Percentiles rank a stretch among this genome's conserved stretches.
Evolutionary conservation across 257 asterid species (phyloP).

Genomic region (Nicotiana attenuata): DNA sequence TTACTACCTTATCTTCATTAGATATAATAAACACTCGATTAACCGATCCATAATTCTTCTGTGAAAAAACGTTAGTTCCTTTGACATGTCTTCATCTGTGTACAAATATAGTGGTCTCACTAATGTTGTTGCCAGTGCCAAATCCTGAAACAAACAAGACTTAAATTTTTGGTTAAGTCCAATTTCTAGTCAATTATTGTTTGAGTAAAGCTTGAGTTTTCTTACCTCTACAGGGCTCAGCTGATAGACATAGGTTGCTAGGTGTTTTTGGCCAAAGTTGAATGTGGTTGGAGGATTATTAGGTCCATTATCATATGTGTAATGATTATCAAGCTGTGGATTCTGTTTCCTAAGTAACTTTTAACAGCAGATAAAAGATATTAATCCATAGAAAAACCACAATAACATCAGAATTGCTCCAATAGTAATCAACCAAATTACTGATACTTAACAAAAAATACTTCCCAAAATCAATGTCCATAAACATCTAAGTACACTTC

Average conservation of each 20-base stretch:
- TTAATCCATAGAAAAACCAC: background rate
- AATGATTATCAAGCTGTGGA: background rate
- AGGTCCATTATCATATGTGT: background rate
- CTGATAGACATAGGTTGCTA: background rate
- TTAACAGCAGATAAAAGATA: background rate
- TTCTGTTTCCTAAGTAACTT: too few relatives aligned
- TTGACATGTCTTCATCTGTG: background rate
- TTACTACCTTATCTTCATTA: background rate
- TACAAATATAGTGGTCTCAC: background rate
- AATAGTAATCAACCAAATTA: too few relatives aligned
- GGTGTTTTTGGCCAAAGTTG: background rate
- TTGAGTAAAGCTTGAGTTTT: background rate
- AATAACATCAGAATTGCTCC: too few relatives aligned
- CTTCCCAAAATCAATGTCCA: too few relatives aligned
- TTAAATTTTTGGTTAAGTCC: background rate
- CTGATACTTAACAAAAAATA: too few relatives aligned
- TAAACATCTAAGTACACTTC: too few relatives aligned
- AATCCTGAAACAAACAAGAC: background rate
- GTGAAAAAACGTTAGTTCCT: background rate
- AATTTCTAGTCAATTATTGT: background rate
- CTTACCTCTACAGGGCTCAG: slow-evolving; percentile 6
- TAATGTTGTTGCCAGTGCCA: slow-evolving; percentile 1
- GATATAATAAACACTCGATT: slow-evolving; percentile 3
- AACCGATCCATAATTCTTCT: slow-evolving; percentile 12
- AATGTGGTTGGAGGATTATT: background rate